Evolutionary conservation across 495 filamentous ascomycete genomes (phyloP), one percentile per base, ranked within the genome.

Genomic region (Gamarada debralockiae): DNA sequence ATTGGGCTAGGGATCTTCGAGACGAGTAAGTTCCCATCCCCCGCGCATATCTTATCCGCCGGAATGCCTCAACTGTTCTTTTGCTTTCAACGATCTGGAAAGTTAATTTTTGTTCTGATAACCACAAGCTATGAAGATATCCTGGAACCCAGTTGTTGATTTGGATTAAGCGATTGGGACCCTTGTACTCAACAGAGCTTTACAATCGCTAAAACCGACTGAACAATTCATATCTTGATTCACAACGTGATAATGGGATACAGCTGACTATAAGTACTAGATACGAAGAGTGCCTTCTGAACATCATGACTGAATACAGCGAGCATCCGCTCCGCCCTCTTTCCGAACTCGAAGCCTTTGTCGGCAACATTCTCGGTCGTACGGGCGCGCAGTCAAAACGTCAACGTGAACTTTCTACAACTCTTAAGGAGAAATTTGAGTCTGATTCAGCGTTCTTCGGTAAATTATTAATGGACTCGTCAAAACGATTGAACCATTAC

Each of bases 261-360:
- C n/a, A n/a, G n/a, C n/a, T n/a, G n/a, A n/a, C n/a, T n/a, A n/a
- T n/a, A n/a, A n/a, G n/a, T n/a, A n/a, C n/a, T 39, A 88, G 84
- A 10, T 95, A 92, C 63, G 80, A 90, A 55, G 78, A 83, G 10
- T 71, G 65, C 36, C 66, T 95, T 0, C 54, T 65, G 9, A 70
- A 72, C 18, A 70, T 77, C 3, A 86, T 85, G 74, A 65, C 70
- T 31, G 61, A 74, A 2, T 83, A 78, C 61, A 80, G 80, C 0
- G 75, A 82, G 3, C 74, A 84, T 24, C 79, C 80, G 0, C 64
- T 61, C 34, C 71, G 78, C 22, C 73, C 72, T 0, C 70, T 95
- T 10, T 79, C 66, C 3, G 90, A 95, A 62, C 64, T 85, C 10
- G 90, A 95, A 68, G 86, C 87, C 20, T 89, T 92, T 63, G 75